Base-by-base conservation (phyloP, 2,329 filamentous ascomycete genomes). In the Exophiala xenobiotica region DNA sequence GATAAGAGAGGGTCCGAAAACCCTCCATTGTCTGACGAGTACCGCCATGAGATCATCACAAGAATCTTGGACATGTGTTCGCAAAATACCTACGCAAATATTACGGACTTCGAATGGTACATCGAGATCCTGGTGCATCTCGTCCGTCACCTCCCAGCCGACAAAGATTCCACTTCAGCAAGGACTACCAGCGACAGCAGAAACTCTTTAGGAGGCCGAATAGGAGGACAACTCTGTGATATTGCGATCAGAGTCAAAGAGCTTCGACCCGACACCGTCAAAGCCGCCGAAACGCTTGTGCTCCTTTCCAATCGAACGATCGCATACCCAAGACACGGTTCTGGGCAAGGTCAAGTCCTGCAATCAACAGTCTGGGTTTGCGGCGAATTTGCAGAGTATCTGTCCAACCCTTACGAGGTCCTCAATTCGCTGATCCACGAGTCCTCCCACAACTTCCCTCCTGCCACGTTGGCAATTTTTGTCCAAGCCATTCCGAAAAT, bases 21-120 rank as follows among this genome's bases (percentile, higher is more conserved):
- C 56, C 78, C 83, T 4, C 81, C 85, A 7, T 75, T 97, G 6
- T 90, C 93, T 0, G 86, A 91, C 54, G 89, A 95, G 58, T 99
- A 97, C 68, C 85, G 85, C 45, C 75, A 85, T 29, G 88, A 88
- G 62, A 89, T 96, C 16, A 89, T 97, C 46, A 79, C 80, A 50
- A 82, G 88, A 53, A 90, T 97, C 54, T 68, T 97, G 8, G 83
- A 85, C 54, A 95, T 99, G 83, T 97, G 92, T 68, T 88, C 90
- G 6, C 83, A 85, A 58, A 87, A 91, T 59, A 96, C 90, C 55
- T 99, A 97, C 67, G 80, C 81, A 31, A 89, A 90, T 64, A 77
- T 99, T 41, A 74, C 79, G 46, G 92, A 99, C 66, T 99, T 99
- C 67, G 92, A 96, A 61, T 99, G 93, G 93, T 97, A 97, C 68